Percentiles rank a stretch among this genome's conserved stretches.
Conservation (phyloP, 2,329 filamentous ascomycete genomes). For the Colletotrichum echinochloae region DNA sequence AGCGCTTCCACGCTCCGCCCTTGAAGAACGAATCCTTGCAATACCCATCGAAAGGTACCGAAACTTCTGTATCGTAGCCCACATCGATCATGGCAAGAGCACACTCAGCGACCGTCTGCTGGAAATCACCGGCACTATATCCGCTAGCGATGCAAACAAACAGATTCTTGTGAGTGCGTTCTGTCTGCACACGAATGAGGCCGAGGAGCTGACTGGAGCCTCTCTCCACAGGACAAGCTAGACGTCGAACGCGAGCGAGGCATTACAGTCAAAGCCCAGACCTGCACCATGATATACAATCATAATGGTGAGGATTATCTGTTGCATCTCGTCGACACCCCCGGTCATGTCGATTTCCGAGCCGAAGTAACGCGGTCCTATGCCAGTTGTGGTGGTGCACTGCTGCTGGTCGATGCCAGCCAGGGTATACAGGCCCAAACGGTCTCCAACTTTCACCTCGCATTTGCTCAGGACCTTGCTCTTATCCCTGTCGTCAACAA, state of each 20-base stretch:
- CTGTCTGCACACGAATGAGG: background rate
- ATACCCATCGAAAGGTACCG: conserved; percentile 85
- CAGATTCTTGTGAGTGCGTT: conserved; percentile 75
- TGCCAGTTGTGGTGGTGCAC: conserved; percentile 91
- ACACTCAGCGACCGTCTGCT: conserved; percentile 93
- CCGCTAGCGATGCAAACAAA: conserved; percentile 84
- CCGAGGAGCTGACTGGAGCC: conserved; percentile 13
- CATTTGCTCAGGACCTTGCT: conserved; percentile 88
- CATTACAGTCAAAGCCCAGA: conserved; percentile 99
- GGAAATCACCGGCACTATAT: conserved; percentile 93
- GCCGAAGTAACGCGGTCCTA: conserved; percentile 97
- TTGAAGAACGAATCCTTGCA: conserved; percentile 73
- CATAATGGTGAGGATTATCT: conserved; percentile 89
- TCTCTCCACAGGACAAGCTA: conserved; percentile 78
- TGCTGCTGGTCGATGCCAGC: conserved; percentile 94
- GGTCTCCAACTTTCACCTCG: conserved; percentile 97
- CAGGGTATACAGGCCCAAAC: conserved; percentile 98
- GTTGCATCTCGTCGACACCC: conserved; percentile 94
- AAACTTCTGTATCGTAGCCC: conserved; percentile 98
- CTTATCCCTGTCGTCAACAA: conserved; percentile 97
- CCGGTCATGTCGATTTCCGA: conserved; percentile 96
- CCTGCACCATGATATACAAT: conserved; percentile 96
- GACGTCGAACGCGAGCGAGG: conserved; percentile 93
- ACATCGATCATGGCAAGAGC: conserved; percentile 98
- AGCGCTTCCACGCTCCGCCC: conserved; percentile 49